Conservation (phyloP, 2,329 filamentous ascomycete genomes). For the Pestalotiopsis sp. region DNA sequence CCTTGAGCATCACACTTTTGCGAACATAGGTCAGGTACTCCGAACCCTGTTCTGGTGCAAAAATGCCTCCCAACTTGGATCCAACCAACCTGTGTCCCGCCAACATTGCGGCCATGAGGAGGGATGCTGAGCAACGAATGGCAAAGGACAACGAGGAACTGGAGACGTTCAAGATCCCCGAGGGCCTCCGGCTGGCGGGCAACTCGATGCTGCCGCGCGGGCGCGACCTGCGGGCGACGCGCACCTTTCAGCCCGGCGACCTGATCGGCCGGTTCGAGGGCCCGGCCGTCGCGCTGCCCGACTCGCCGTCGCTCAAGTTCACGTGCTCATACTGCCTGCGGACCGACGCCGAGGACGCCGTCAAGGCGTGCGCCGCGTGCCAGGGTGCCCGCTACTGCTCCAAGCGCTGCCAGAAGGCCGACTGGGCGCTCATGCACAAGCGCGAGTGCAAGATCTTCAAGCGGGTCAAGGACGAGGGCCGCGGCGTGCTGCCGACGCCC, state of each 20-base stretch:
- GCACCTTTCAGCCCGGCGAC: slow-evolving; percentile 46
- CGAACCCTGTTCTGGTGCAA: too few species aligned
- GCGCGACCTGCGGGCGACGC: slow-evolving; percentile 49
- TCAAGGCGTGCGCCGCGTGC: slow-evolving; percentile 55
- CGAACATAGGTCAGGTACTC: too few species aligned
- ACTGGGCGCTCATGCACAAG: slow-evolving; percentile 57
- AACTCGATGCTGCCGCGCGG: slow-evolving; percentile 32
- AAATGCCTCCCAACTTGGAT: too few species aligned
- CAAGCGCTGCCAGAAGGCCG: slow-evolving; percentile 53
- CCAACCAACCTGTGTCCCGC: too few species aligned
- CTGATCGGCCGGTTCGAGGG: slow-evolving; percentile 47
- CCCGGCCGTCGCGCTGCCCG: slow-evolving; percentile 51
- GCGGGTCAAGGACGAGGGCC: slow-evolving; percentile 40
- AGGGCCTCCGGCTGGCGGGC: slow-evolving; percentile 17
- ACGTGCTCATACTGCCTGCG: slow-evolving; percentile 56
- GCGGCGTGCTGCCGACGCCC: slow-evolving; percentile 52
- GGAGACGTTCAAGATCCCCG: slow-evolving; percentile 10
- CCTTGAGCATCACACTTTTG: too few species aligned
- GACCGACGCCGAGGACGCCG: slow-evolving; percentile 20
- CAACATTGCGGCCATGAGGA: too few species aligned
- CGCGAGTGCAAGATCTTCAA: slow-evolving; percentile 54
- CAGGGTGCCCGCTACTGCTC: slow-evolving; percentile 58
- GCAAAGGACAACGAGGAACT: too few species aligned
- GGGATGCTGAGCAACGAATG: too few species aligned
- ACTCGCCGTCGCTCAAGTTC: slow-evolving; percentile 40